Base-by-base conservation (phyloP, 345 rosid genomes). In the Erucastrum elatum region DNA sequence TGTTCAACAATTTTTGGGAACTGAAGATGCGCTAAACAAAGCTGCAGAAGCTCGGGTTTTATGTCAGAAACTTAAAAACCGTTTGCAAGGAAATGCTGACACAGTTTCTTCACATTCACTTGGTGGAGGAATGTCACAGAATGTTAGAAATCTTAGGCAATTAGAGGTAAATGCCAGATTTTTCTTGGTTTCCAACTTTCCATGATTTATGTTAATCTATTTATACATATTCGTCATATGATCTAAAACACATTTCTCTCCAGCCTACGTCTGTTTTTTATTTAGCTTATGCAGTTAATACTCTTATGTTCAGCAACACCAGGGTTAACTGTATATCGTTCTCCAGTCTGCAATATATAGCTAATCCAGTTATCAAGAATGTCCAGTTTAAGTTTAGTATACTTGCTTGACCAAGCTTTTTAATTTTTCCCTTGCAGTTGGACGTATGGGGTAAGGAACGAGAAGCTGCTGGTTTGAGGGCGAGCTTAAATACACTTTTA, bases 361-460 rank as follows among this genome's bases (percentile, higher is more conserved):
- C 39, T n/a, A 6, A 68, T n/a, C n/a, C n/a, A n/a, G n/a, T n/a
- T n/a, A n/a, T n/a, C n/a, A n/a, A n/a, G n/a, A n/a, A n/a, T n/a
- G n/a, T 49, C n/a, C 41, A 12, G 34, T 58, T 56, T 17, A 34
- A 56, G 29, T 21, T 58, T 21, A 16, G 68, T 64, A 74, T 77
- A 33, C 73, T 33, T 72, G 63, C 21, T 75, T 81, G 34, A 33
- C 75, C 58, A 33, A 60, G 71, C 41, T 35, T 55, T 27, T 27
- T n/a, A 3, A 61, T 66, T 68, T 65, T 75, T 37, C 68, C 25
- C 26, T 26, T 78, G 76, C 83, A 91, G 98, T 76, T 93, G 87
- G 97, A 93, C 78, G 93, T 93, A 78, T 93, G 97, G 98, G 87
- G 86, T 72, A 93, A 88, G 84, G 97, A 93, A 84, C 87, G 97